These are phyloP conservation scores for Cicer arietinum DNA, from an alignment of 306 rosid genomes.

Conservation along the genomic window DNA sequence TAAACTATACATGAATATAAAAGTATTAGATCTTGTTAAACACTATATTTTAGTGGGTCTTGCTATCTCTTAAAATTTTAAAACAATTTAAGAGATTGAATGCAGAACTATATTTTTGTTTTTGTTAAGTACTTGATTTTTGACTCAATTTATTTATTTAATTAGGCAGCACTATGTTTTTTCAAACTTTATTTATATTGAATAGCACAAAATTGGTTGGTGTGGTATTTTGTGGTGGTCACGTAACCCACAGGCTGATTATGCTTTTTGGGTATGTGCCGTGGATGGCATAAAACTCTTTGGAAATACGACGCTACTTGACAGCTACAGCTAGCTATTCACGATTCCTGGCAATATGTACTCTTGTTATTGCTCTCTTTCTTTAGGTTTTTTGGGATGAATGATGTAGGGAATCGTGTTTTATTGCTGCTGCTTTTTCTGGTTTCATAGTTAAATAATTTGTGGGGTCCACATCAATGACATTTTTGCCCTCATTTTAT, in stretches of 20 bases:
- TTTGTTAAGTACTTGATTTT: neutral
- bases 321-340: too few relatives aligned
- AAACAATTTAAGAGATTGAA: too few relatives aligned
- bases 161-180: neutral
- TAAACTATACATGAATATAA: neutral
- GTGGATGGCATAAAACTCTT: neutral
- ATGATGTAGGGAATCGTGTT: neutral
- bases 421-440: conserved; percentile 21
- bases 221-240: conserved; percentile 24
- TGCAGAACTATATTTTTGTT: too few relatives aligned
- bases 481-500: neutral
- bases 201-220: neutral
- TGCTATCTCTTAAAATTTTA: neutral
- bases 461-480: neutral
- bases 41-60: neutral
- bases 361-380: too few relatives aligned
- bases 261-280: conserved; percentile 13
- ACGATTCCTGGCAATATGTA: too few relatives aligned
- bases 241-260: conserved; percentile 25
- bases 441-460: conserved; percentile 1
- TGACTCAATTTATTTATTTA: neutral
- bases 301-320: too few relatives aligned
- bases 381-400: too few relatives aligned
- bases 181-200: neutral
- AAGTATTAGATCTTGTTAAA: neutral